A percentile compares a stretch with the other conserved stretches of the same genome.
Evolutionary conservation across 2,329 filamentous ascomycete genomes (phyloP).

Genomic region (Botrytis paeoniae): DNA sequence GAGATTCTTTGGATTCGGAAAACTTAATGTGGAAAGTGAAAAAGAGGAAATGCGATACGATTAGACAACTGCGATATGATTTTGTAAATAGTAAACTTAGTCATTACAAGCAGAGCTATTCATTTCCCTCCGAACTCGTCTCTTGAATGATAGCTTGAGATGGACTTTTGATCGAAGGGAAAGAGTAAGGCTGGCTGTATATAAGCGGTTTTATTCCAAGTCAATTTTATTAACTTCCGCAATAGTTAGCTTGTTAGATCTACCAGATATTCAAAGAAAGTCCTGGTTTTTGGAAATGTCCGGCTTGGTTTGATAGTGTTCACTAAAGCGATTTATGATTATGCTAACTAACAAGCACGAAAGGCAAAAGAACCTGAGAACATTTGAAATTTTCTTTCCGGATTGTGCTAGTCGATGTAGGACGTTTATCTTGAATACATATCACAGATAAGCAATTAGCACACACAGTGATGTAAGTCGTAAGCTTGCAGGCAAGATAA

Average conservation of each 20-base stretch:
- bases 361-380: background rate
- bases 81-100: background rate
- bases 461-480: background rate
- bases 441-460: background rate
- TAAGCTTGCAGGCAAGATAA: background rate
- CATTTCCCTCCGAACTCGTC: background rate
- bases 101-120: background rate
- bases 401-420: background rate
- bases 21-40: background rate
- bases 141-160: background rate
- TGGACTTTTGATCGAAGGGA: background rate
- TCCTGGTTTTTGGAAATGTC: background rate
- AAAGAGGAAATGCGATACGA: no score
- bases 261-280: background rate
- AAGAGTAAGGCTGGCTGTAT: no score
- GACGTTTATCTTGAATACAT: background rate
- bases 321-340: background rate
- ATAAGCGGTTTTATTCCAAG: background rate
- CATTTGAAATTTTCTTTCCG: background rate
- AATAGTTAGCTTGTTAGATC: no score
- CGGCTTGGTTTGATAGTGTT: background rate
- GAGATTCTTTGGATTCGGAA: slow-evolving; percentile 16
- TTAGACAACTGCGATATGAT: background rate
- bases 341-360: background rate
- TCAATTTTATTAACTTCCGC: background rate